Base-by-base conservation (phyloP, 805 yeast genomes). In the Candida orba region DNA sequence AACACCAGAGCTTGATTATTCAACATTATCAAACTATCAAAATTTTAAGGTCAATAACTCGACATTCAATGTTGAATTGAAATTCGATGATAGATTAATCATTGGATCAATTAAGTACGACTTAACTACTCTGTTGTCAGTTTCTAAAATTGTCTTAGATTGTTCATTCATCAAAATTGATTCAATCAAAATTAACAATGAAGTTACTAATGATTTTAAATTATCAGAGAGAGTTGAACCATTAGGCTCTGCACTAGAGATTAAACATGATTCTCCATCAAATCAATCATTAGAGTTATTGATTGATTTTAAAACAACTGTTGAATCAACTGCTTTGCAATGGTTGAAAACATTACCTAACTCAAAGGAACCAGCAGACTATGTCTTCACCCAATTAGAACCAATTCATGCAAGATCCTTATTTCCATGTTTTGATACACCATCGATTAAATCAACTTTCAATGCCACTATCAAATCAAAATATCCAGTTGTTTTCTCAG, bases 351-450 rank as follows among this genome's bases (percentile, higher is more conserved):
- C 56, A n/a, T 78, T 20, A 20, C 22, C 22, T 20, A 20, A 20
- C 22, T 20, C 81, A 31, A 25, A 23, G 3, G 84, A 81, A 53
- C 78, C 61, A 4, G 50, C 59, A 6, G 60, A 58, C 39, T 58
- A 58, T 35, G 70, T 89, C 45, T 89, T 88, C 62, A 86, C 96
- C 10, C 96, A 89, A 65, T 77, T 95, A 59, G 95, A 89, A 66
- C 89, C 96, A 32, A 88, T 85, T 50, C 96, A 89, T 58, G 93
- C 95, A 7, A 74, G 96, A 56, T 76, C 91, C 14, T 71, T 88
- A 57, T 81, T 84, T 66, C 96, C 96, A 8, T 84, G 88, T 55
- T 89, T 89, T 59, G 96, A 89, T 62, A 88, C 96, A 0, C 96
- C 96, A 2, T 73, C 91, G 0, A 73, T 88, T 27, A 89, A 89